phyloP scores from a whole-genome alignment of 176 grass and related monocot species.

The Carex scoparia region DNA sequence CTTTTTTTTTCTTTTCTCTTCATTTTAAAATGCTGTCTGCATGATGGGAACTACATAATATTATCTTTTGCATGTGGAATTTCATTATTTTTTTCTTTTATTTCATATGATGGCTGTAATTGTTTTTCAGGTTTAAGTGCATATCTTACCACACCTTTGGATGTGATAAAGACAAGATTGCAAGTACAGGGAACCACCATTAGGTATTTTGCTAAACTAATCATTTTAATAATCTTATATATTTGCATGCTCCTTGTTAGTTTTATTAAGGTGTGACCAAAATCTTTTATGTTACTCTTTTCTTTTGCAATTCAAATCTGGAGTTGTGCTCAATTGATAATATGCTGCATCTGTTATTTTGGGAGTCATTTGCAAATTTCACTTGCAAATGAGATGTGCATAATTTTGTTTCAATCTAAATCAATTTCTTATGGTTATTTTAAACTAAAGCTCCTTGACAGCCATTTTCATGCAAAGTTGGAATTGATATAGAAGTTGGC shows the following conservation, averaged over 20 bases:
- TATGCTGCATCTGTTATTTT: neutral
- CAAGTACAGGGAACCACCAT: slow-evolving; percentile 83
- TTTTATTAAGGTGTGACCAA: neutral
- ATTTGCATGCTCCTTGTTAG: neutral
- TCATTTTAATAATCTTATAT: neutral
- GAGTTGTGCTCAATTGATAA: neutral
- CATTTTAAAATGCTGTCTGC: neutral
- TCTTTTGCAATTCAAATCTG: neutral
- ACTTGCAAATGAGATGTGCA: neutral
- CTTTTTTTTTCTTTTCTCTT: slow-evolving; percentile 6
- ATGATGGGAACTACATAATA: neutral
- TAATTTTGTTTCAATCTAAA: too few relatives aligned
- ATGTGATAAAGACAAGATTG: slow-evolving; percentile 86
- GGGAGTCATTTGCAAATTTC: neutral
- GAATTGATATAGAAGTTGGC: neutral
- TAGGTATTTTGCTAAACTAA: slow-evolving; percentile 38
- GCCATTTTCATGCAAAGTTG: neutral
- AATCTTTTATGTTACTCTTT: neutral
- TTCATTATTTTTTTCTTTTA: slow-evolving; percentile 6
- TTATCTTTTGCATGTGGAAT: neutral
- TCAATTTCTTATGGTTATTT: neutral
- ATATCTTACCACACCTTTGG: slow-evolving; percentile 77
- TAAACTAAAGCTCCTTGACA: neutral
- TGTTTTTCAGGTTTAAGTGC: slow-evolving; percentile 66
- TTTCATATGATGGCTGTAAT: slow-evolving; percentile 1